Conservation (phyloP, 169 alveolate species). For the Plasmodium billcollinsi region DNA sequence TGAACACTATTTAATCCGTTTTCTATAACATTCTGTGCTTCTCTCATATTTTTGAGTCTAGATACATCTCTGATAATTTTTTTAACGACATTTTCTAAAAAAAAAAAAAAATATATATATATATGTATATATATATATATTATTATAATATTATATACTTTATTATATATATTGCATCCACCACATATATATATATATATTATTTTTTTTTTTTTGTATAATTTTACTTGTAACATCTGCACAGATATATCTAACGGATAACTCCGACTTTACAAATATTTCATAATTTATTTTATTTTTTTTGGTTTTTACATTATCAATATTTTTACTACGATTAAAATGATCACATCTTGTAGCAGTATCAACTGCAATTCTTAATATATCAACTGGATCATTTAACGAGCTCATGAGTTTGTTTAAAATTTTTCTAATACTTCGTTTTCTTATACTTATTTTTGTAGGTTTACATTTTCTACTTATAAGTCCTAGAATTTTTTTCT, state of each 20-base stretch:
- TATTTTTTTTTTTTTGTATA: neutral
- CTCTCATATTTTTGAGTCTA: constrained; percentile 43
- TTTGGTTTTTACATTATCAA: neutral
- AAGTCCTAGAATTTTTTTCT: constrained; percentile 17
- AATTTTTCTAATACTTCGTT: constrained; percentile 56
- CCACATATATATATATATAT: neutral
- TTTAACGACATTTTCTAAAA: constrained; percentile 24
- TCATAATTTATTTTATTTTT: constrained; percentile 33
- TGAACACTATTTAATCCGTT: constrained; percentile 32
- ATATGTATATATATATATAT: neutral
- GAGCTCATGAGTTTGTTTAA: constrained; percentile 80
- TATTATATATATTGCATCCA: neutral
- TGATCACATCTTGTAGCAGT: constrained; percentile 81
- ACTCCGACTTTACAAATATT: constrained; percentile 42
- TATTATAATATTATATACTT: neutral
- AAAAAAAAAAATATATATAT: neutral
- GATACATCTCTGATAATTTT: constrained; percentile 35
- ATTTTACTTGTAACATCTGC: constrained; percentile 62
- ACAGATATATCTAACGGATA: constrained; percentile 59
- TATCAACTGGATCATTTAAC: constrained; percentile 82
- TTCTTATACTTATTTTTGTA: constrained; percentile 29
- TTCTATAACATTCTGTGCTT: constrained; percentile 35
- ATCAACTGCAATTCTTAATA: constrained; percentile 82
- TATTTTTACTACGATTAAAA: constrained; percentile 9
- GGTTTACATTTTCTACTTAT: constrained; percentile 77